phyloP scores from a whole-genome alignment of 176 grass and related monocot species.

The Pontederia crassipes region DNA sequence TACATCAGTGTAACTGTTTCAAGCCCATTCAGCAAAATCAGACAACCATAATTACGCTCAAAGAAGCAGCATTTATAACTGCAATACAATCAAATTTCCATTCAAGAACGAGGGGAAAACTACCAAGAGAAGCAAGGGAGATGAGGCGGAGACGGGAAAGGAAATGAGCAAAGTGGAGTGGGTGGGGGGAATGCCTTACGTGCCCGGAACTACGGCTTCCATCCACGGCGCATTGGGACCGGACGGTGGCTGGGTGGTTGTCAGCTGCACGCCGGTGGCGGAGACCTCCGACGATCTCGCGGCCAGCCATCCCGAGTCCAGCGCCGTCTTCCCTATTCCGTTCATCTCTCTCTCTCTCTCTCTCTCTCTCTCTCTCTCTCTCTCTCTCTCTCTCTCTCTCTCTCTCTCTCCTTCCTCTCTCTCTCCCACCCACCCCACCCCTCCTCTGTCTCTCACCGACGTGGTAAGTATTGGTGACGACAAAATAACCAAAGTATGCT shows the following conservation, averaged over 20 bases:
- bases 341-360: slow-evolving; percentile 14
- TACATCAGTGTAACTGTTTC: no score
- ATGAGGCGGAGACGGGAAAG: not conserved
- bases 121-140: not conserved
- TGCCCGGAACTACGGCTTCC: slow-evolving; percentile 70
- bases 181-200: slow-evolving; percentile 29
- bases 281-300: slow-evolving; percentile 69
- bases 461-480: no score
- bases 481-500: no score
- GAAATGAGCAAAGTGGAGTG: not conserved
- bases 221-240: slow-evolving; percentile 55
- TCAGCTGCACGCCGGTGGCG: slow-evolving; percentile 78
- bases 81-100: no score
- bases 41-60: no score
- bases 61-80: no score
- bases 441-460: not conserved
- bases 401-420: not conserved
- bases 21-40: no score
- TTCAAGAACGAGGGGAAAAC: no score
- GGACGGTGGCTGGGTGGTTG: slow-evolving; percentile 55
- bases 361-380: not conserved
- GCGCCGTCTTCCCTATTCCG: slow-evolving; percentile 41
- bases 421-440: not conserved
- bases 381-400: slow-evolving; percentile 10
- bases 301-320: slow-evolving; percentile 84